A percentile compares a stretch with the other conserved stretches of the same genome.
These are phyloP conservation scores for Boletus insuetus DNA, from an alignment of 768 basidiomycete species.

Conservation along the genomic window DNA sequence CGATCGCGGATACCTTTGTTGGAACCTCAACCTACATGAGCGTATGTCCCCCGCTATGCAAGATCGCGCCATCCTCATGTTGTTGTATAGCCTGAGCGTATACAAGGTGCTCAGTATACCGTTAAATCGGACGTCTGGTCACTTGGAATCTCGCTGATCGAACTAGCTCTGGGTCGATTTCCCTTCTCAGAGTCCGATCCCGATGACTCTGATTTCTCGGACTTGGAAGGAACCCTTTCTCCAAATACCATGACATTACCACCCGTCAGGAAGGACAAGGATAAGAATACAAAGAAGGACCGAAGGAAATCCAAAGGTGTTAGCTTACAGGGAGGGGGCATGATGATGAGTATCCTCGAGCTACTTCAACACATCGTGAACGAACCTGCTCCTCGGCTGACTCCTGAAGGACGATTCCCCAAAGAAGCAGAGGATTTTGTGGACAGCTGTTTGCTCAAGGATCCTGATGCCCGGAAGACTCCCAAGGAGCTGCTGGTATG, in stretches of 20 bases:
- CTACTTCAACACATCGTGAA: conserved; percentile 97
- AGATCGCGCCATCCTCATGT: conserved; percentile 13
- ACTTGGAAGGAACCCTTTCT: conserved; percentile 78
- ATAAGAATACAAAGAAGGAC: conserved; percentile 62
- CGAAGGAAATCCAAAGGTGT: conserved; percentile 91
- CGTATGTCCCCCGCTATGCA: conserved; percentile 48
- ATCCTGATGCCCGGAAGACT: conserved; percentile 77
- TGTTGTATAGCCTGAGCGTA: conserved; percentile 84
- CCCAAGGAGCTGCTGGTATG: conserved; percentile 82
- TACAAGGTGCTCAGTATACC: conserved; percentile 97
- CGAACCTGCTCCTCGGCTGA: conserved; percentile 90
- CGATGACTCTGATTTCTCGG: conserved; percentile 74
- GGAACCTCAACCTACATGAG: conserved; percentile 99
- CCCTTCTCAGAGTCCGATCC: conserved; percentile 85
- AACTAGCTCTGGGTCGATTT: conserved; percentile 95
- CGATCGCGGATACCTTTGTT: conserved; percentile 98
- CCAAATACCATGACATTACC: conserved; percentile 56
- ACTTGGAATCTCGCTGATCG: conserved; percentile 93
- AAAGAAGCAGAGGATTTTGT: conserved; percentile 79
- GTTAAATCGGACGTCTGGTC: conserved; percentile 99
- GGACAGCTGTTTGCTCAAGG: conserved; percentile 87
- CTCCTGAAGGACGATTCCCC: conserved; percentile 71
- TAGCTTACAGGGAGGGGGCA: conserved; percentile 87
- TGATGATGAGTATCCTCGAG: conserved; percentile 98
- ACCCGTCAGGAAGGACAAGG: conserved; percentile 35